Percentiles rank a stretch among this genome's conserved stretches.
These are phyloP conservation scores for Psilocybe azurescens DNA, from an alignment of 768 basidiomycete genomes.

Conservation along the genomic window DNA sequence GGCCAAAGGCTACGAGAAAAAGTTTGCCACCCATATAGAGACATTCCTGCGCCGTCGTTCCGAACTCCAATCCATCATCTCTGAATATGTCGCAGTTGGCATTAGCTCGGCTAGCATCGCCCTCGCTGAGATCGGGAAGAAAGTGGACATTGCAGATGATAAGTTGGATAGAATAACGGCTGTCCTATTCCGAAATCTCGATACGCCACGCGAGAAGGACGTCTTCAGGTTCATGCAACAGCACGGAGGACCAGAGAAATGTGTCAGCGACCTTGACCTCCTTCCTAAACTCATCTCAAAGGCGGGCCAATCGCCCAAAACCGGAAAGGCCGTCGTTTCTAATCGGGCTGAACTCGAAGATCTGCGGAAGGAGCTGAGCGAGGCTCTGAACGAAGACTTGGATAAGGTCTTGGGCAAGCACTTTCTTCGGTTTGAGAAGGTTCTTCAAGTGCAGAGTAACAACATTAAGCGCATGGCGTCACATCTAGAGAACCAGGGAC, in stretches of 20 bases:
- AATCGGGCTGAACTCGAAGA: constrained; percentile 7
- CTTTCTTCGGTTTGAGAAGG: constrained; percentile 12
- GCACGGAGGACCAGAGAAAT: constrained; percentile 36
- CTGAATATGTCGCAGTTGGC: constrained; percentile 20
- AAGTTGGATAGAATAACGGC: constrained; percentile 26
- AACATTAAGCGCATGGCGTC: constrained; percentile 11
- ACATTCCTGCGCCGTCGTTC: constrained; percentile 10
- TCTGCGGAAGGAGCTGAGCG: constrained; percentile 9
- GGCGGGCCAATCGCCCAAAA: constrained; percentile 22
- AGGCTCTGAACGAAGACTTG: constrained; percentile 10
- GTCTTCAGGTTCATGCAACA: constrained; percentile 34
- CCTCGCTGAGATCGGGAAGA: constrained; percentile 30
- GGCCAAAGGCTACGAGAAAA: constrained; percentile 16
- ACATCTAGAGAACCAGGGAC: constrained; percentile 12
- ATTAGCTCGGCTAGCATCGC: constrained; percentile 31
- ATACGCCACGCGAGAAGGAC: constrained; percentile 38
- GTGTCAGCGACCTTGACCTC: constrained; percentile 33
- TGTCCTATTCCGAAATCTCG: constrained; percentile 35
- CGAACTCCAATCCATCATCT: constrained; percentile 11
- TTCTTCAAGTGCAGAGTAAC: constrained; percentile 15
- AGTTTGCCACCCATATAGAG: constrained; percentile 18
- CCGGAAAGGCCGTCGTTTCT: neutral
- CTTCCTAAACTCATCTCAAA: constrained; percentile 31
- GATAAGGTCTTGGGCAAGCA: constrained; percentile 13
- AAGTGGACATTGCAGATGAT: constrained; percentile 30